Base-by-base conservation (phyloP, 805 yeast species). In the Ogataea trehalophila region DNA sequence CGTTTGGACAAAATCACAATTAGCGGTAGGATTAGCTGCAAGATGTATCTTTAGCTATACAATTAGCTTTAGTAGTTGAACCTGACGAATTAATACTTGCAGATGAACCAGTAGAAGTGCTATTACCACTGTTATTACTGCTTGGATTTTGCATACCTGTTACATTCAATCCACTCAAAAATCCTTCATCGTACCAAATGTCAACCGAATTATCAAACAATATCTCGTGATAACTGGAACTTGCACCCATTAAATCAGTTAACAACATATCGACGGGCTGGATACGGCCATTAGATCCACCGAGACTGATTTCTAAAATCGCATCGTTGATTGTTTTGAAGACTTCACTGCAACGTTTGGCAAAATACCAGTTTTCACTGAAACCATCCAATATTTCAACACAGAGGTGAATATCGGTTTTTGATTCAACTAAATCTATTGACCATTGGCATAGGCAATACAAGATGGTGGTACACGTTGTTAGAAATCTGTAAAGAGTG, bases 371-470 rank as follows among this genome's bases (percentile, higher is more conserved):
- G 45, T 68, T 71, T 31, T 64, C 72, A 18, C 76, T 69, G 53
- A 73, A 77, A 42, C 71, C 73, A 44, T 70, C 66, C 37, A 76
- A 53, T 6, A 77, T 69, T 53, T 76, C 80, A 5, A 70, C 70
- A 48, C 73, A 70, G 38, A 72, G 67, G 48, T 70, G 70, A 31
- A 76, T 69, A 47, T 76, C 80, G 5, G 72, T 68, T 50, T 74
- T 72, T 29, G 76, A 66, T 47, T 71, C 77, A 15, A 67, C 59
- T 18, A 75, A 56, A 55, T 77, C 78, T 33, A 75, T 70, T 35
- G 72, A 63, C 70, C 76, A 70, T 40, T 71, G 73, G 43, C 76
- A 71, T 17, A 77, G 51, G 53, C 80, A 76, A 53, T 69, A 73
- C 2, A 76, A 54, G 17, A 76, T 63, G 1, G 76, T 71, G 18